Base-by-base conservation (phyloP, 2,329 filamentous ascomycete species). In the Calonectria crousiana region DNA sequence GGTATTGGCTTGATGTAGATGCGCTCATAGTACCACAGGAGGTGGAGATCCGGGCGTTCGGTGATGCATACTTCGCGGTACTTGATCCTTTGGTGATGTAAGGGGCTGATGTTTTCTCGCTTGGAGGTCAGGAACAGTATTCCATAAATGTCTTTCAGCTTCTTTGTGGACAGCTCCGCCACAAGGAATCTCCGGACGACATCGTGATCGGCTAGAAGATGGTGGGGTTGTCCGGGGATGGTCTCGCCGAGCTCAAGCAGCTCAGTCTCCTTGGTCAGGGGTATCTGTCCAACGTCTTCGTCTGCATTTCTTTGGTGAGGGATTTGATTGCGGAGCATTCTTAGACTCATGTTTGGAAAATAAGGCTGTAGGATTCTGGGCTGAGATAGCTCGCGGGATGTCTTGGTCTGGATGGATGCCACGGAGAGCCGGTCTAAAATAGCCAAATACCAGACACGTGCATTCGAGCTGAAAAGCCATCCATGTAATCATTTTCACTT, bases 1-100 rank as follows among this genome's bases (percentile, higher is more conserved):
- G 85, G 85, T 10, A 88, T 76, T 0, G 86, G 86, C 71, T 87
- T 87, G 79, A 87, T 78, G 76, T 83, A 86, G 34, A 87, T 85
- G 6, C 80, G 75, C 28, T 84, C 77, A 73, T 84, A 81, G 73
- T 83, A 80, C 85, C 85, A 87, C 11, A 86, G 78, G 4, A 87
- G 78, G 68, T 88, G 86, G 30, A 87, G 77, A 9, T 84, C 81
- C 1, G 84, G 81, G 26, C 82, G 76, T 73, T 87, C 85, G 3
- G 83, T 82, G 36, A 87, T 76, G 30, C 84, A 72, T 53, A 88
- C 81, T 38, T 83, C 72, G 13, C 86, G 85, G 0, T 79, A 81
- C 28, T 82, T 82, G 23, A 85, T 78, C 10, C 71, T 73, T 72
- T 88, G 85, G 73, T 84, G 71, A 30, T 75, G 74, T 5, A 75